Percentiles rank a stretch among this genome's conserved stretches.
These are phyloP conservation scores for Rhytidiadelphus loreus DNA, from an alignment of 225 moss, liverwort and hornwort genomes.

Conservation along the genomic window DNA sequence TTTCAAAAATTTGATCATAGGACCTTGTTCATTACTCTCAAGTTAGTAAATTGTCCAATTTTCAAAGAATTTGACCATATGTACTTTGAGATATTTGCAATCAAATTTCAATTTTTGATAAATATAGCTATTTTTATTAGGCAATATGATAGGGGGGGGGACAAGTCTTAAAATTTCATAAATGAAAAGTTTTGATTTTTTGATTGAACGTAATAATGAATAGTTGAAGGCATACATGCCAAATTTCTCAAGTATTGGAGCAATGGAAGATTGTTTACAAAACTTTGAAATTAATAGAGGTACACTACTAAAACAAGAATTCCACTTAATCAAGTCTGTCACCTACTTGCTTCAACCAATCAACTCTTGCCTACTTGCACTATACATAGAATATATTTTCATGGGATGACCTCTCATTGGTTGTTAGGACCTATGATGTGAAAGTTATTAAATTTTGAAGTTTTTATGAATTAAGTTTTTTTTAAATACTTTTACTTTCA, in stretches of 20 bases:
- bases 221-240: background rate
- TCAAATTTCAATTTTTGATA: background rate
- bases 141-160: too few species aligned
- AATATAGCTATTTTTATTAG: accelerated
- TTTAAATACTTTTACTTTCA: too few species aligned
- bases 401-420: background rate
- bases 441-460: too few species aligned
- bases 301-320: background rate
- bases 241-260: background rate
- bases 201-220: background rate
- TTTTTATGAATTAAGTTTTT: too few species aligned
- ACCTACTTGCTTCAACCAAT: background rate
- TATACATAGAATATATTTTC: background rate
- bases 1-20: background rate
- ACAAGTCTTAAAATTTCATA: background rate
- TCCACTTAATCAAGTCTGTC: accelerated
- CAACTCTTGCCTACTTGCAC: background rate
- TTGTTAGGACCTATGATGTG: too few species aligned
- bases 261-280: background rate
- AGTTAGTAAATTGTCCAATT: accelerated
- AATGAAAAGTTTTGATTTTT: background rate
- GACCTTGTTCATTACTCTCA: background rate
- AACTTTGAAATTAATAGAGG: background rate
- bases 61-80: background rate
- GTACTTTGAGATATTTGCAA: background rate